Conservation (phyloP, 2,329 filamentous ascomycete genomes). For the Sarocladium oryzae region DNA sequence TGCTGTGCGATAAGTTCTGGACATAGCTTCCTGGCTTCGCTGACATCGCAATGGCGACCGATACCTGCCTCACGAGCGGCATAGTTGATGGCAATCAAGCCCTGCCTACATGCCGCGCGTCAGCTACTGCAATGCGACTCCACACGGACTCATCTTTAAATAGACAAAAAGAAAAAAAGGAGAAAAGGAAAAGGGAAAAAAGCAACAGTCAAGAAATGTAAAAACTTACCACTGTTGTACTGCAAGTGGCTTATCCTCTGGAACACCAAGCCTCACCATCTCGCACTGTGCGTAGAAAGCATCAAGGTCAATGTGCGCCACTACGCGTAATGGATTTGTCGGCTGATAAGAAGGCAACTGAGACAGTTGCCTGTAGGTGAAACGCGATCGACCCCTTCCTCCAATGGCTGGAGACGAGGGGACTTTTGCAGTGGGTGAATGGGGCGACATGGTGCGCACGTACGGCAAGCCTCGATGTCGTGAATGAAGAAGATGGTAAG, state of each 20-base stretch:
- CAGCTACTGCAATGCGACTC: constrained; percentile 9
- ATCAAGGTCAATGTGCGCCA: constrained; percentile 92
- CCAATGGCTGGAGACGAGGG: background rate
- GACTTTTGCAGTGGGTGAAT: background rate
- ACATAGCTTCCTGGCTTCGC: constrained; percentile 81
- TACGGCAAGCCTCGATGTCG: background rate
- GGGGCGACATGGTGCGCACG: background rate
- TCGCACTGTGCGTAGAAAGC: constrained; percentile 98
- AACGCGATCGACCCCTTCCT: constrained; percentile 51
- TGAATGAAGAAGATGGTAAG: background rate
- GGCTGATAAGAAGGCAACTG: constrained; percentile 66
- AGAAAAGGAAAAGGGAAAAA: no score
- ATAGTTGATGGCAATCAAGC: constrained; percentile 94
- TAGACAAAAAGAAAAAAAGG: no score
- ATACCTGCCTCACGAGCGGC: constrained; percentile 77
- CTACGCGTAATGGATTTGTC: constrained; percentile 72
- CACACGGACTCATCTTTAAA: background rate
- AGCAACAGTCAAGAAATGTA: no score
- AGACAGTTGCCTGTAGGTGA: constrained; percentile 77
- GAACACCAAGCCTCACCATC: constrained; percentile 72
- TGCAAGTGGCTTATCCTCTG: constrained; percentile 73
- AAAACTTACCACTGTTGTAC: constrained; percentile 77
- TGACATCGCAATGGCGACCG: constrained; percentile 67
- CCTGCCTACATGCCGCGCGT: constrained; percentile 52
- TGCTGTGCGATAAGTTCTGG: constrained; percentile 82